Base-by-base conservation (phyloP, 257 asterid genomes). In the Nicotiana knightiana region DNA sequence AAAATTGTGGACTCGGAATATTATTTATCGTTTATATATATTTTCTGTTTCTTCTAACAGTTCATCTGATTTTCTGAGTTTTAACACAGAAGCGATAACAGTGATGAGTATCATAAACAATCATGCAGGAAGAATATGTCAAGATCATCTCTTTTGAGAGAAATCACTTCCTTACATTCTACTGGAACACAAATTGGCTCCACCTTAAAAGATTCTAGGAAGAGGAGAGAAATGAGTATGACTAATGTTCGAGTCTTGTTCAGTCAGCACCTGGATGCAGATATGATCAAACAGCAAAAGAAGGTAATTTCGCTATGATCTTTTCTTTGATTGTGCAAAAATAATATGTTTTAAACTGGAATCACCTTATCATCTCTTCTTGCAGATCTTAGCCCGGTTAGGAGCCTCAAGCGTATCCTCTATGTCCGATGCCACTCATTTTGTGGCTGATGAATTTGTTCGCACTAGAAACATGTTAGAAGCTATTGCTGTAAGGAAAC, bases 391-490 rank as follows among this genome's bases (percentile, higher is more conserved):
- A 93, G 84, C 91, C 76, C 90, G 92, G 79, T 84, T 96, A 80
- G 98, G 99, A 54, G 97, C 96, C 82, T 88, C 89, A 76, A 90
- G 81, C 81, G 92, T 90, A 53, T 87, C 96, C 54, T 92, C 91
- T 51, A 89, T 93, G 89, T 89, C 93, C 51, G 94, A 96, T n/a
- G 98, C 98, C 63, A 87, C 99, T 17, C 99, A 96, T 84, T 96
- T 96, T 82, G 90, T 96, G 81, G 93, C 97, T 26, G 97, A 94
- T 88, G 91, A 93, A 83, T 96, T 96, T 91, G 93, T 91, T 67
- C 97, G 99, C 75, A 96, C 99, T 16, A 89, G 93, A 87, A 96
- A 94, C 85, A 93, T 96, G 97, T 86, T 96, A 80, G 99, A 96
- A 90, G 97, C 98, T 80, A 96, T 96, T 92, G 97, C 99, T 81